phyloP scores from a whole-genome alignment of 441 rosid species.

The Gossypium schwendimanii region DNA sequence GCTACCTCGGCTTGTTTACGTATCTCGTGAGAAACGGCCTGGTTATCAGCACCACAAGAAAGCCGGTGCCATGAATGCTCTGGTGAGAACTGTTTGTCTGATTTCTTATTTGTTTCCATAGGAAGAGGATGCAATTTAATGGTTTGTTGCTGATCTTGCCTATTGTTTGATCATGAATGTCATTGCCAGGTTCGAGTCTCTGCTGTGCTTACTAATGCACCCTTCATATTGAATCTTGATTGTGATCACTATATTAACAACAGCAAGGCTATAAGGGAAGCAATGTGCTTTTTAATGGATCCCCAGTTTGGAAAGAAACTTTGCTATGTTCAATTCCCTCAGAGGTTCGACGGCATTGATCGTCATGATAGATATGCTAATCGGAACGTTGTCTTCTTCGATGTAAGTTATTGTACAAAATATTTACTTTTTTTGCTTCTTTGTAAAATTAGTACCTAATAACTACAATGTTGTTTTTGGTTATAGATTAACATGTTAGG shows the following conservation, averaged over 20 bases:
- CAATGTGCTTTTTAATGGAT: slow-evolving; percentile 97
- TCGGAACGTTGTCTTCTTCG: slow-evolving; percentile 80
- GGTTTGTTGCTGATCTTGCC: neutral
- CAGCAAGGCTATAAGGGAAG: slow-evolving; percentile 77
- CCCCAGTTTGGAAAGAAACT: slow-evolving; percentile 81
- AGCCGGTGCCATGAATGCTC: slow-evolving; percentile 95
- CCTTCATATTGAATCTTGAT: slow-evolving; percentile 79
- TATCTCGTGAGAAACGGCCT: slow-evolving; percentile 88
- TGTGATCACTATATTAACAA: slow-evolving; percentile 89
- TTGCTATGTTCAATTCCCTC: slow-evolving; percentile 90
- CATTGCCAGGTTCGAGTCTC: slow-evolving; percentile 70
- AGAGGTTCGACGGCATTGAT: slow-evolving; percentile 92
- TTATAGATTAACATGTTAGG: slow-evolving; percentile 84
- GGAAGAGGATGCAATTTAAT: neutral
- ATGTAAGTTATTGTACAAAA: slow-evolving; percentile 34
- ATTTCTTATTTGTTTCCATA: neutral
- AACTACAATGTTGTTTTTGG: slow-evolving; percentile 2
- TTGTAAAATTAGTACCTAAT: neutral
- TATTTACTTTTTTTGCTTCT: neutral
- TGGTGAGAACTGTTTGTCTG: slow-evolving; percentile 32
- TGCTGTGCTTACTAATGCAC: slow-evolving; percentile 87
- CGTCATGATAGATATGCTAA: slow-evolving; percentile 83
- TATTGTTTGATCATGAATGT: neutral
- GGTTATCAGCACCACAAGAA: slow-evolving; percentile 85
- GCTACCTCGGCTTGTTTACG: slow-evolving; percentile 78